Conservation (phyloP, 768 basidiomycete genomes). For the Leccinum subtestaceum region DNA sequence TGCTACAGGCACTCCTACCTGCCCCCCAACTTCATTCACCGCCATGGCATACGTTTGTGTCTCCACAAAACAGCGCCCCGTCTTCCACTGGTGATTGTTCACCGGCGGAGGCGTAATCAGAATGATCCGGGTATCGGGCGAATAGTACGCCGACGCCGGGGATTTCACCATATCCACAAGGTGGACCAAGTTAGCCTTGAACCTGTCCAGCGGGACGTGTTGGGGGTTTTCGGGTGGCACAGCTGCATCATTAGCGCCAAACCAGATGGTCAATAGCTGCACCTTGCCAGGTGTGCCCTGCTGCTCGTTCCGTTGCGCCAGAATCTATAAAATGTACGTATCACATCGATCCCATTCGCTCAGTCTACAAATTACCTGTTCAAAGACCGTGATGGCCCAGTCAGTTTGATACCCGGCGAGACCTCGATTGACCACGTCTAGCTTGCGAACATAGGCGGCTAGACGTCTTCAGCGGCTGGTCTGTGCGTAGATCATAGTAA, state of each 20-base stretch:
- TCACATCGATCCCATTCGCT: not conserved
- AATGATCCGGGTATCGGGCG: conserved; percentile 70
- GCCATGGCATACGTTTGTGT: conserved; percentile 72
- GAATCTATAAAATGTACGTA: conserved; percentile 39
- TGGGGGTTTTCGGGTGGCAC: conserved; percentile 64
- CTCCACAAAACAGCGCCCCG: conserved; percentile 52
- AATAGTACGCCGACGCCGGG: conserved; percentile 61
- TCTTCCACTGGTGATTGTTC: conserved; percentile 54
- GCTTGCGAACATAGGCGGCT: conserved; percentile 77
- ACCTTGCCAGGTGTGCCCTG: conserved; percentile 50
- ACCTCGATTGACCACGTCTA: conserved; percentile 88
- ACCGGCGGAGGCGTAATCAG: conserved; percentile 86
- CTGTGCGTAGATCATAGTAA: not conserved
- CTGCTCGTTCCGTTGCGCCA: conserved; percentile 52
- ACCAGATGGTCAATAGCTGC: conserved; percentile 82
- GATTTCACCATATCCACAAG: conserved; percentile 64
- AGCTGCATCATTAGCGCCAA: conserved; percentile 82
- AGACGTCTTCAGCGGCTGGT: conserved; percentile 1
- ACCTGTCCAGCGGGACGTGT: conserved; percentile 70
- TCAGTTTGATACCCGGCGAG: conserved; percentile 82
- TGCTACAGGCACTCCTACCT: conserved; percentile 56
- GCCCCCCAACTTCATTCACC: conserved; percentile 56
- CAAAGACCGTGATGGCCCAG: conserved; percentile 79
- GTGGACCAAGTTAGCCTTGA: conserved; percentile 57
- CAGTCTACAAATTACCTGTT: conserved; percentile 48